These are phyloP conservation scores for Botrytis medusae DNA, from an alignment of 2,329 filamentous ascomycete genomes.

Conservation along the genomic window DNA sequence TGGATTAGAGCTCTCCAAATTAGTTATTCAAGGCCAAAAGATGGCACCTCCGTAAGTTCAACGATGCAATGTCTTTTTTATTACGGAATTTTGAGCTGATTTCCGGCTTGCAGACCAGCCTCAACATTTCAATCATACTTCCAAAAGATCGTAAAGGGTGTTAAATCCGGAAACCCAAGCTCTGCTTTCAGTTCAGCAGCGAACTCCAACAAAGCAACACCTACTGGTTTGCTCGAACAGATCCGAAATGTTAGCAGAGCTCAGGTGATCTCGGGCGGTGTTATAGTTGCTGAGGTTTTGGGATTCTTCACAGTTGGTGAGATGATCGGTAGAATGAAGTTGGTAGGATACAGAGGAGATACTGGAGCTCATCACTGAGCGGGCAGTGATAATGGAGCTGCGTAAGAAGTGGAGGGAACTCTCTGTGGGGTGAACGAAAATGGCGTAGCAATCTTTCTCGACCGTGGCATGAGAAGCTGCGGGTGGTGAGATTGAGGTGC, in stretches of 20 bases:
- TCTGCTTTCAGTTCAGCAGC: constrained; percentile 53
- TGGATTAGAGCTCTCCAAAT: constrained; percentile 80
- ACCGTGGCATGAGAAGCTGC: constrained; percentile 19
- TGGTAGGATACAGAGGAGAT: constrained; percentile 86
- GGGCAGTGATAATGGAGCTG: constrained; percentile 14
- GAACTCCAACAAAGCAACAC: constrained; percentile 47
- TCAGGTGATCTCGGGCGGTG: constrained; percentile 71
- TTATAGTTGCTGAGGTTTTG: constrained; percentile 80
- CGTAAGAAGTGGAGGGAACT: neutral
- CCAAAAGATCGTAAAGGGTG: constrained; percentile 68
- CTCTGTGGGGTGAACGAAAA: neutral
- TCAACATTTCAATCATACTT: constrained; percentile 86
- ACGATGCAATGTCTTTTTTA: neutral
- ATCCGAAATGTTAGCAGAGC: constrained; percentile 69
- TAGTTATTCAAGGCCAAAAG: constrained; percentile 83
- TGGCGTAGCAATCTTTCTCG: constrained; percentile 22
- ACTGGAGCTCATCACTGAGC: constrained; percentile 55
- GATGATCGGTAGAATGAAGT: constrained; percentile 93
- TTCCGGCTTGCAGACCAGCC: constrained; percentile 57
- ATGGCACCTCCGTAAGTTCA: constrained; percentile 90
- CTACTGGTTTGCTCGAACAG: constrained; percentile 56
- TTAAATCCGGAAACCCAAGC: constrained; percentile 62
- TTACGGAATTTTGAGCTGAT: constrained; percentile 17
- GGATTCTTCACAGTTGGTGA: constrained; percentile 98
- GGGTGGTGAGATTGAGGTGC: constrained; percentile 20